Evolutionary conservation across 129 eudicot genomes (phyloP), one percentile per base, ranked within the genome.

Genomic region (Pseudognaphalium luteoalbum): DNA sequence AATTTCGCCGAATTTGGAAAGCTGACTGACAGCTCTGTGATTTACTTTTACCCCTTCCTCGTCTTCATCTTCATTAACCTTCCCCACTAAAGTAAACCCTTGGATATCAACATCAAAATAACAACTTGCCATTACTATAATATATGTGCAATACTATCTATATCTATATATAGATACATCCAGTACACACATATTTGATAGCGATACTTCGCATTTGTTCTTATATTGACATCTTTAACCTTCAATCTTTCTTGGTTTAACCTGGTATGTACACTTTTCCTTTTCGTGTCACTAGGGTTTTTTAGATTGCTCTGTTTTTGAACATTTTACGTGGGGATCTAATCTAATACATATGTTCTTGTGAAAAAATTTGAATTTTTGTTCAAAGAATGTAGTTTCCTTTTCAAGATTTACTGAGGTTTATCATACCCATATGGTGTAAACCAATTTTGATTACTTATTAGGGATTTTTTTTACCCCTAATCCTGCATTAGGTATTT

Each of bases 1-100:
- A 82, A 82, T 54, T 75, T 64, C 88, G 88, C 85, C 86, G 54
- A 50, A 54, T 71, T 61, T 33, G 41, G 70, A 73, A 59, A 73
- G 72, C 57, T 85, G 85, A 64, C 82, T 83, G 85, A 64, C 82
- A 78, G 66, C 75, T 66, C 66, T 21, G 44, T 74, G 67, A 1
- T 56, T 77, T 63, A 20, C 28, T 57, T 57, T 57, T 20, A 57
- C 62, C 11, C 62, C 12, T n/a, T n/a, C 8, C n/a, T 14, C n/a
- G 61, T 42, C 71, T 1, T 15, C 10, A 51, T 47, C 63, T 51
- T 62, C 72, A 28, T 30, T 20, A 4, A 75, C 70, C 44, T 74
- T 60, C 78, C 70, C 78, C 59, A 74, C 80, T 32, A 65, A 51
- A 42, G 56, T 67, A 15, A 28, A 33, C 39, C 75, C 51, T 68